Base-by-base conservation (phyloP, 2,329 filamentous ascomycete species). In the Penicillium sp. region DNA sequence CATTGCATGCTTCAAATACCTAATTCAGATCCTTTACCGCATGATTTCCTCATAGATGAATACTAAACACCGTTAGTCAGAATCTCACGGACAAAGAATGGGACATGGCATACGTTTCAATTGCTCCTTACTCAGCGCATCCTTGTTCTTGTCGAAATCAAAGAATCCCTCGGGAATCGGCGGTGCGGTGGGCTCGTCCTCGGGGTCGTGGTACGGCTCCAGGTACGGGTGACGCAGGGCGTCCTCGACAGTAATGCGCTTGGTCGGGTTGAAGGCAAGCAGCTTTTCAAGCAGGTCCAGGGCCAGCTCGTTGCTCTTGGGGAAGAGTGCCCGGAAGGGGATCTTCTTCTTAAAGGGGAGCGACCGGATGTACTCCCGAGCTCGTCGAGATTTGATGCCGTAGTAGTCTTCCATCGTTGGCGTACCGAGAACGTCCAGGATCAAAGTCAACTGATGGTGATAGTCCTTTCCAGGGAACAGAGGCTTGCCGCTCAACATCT, bases 391-490 rank as follows among this genome's bases (percentile, higher is more conserved):
- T 76, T 98, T 98, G 81, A 98, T 98, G 56, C 93, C 93, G 63
- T 98, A 98, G 79, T 98, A 98, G 69, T 98, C 93, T 70, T 98
- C 93, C 93, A 98, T 98, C 10, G 93, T 98, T 2, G 93, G 93
- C 3, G 93, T 98, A 55, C 93, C 93, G 49, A 98, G 85, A 42
- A 98, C 91, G 62, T 98, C 93, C 57, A 98, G 79, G 65, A 98
- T 98, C 52, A 98, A 78, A 6, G 93, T 98, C 61, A 98, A 77
- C 73, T 98, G 93, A 74, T 98, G 93, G 72, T 98, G 93, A 69
- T 98, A 98, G 70, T 98, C 93, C 73, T 98, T 98, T 67, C 93
- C 93, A 1, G 93, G 93, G 76, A 98, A 98, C 37, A 98, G 74
- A 14, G 93, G 93, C 78, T 98, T 98, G 58, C 93, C 93, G 70